Evolutionary conservation across 2,329 filamentous ascomycete species (phyloP), one percentile per base, ranked within the genome.

Genomic region (Immersiporthe knoxdaviesiana): DNA sequence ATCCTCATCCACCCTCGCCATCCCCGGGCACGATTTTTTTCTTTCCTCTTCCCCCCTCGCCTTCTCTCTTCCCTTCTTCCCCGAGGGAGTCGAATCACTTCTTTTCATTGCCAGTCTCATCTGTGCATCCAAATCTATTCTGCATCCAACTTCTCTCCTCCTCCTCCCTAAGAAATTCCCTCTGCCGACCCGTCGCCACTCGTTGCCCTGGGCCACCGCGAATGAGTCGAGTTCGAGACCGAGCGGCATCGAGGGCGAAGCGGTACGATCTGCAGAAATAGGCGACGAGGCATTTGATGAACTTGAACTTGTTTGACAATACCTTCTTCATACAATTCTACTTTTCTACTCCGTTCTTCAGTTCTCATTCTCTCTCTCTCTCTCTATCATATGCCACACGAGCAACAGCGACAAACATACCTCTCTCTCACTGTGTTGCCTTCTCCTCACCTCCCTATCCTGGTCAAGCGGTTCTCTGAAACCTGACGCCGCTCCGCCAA

Each of bases 401-500:
- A 63, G 30, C 58, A 41, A 32, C 58, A 70, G 64, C 54, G 58
- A 63, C 41, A 50, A 66, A 61, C 58, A 62, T 66, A 44, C 56
- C 67, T 68, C 65, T n/a, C 56, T 54, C 63, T 60, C 63, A 30
- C 61, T 59, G 59, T 56, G 44, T 54, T 59, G 60, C 63, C 65
- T 65, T 54, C 68, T 65, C 50, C 68, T 70, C 68, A 65, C 69
- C 63, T 68, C 50, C 68, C 64, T 66, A 70, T 70, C 66, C 66
- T 56, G 60, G 69, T 66, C 63, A 68, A 41, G 54, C 69, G 66
- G 66, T 62, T 64, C 68, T 68, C 63, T 70, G 69, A 70, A 70
- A 70, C 69, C 66, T 68, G 66, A 66, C 67, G 63, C 68, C 62
- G 65, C 66, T 68, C 69, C 63, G 66, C 69, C 66, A 70, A 66